Conservation (phyloP, 345 rosid species). For the Anacardium occidentale region DNA sequence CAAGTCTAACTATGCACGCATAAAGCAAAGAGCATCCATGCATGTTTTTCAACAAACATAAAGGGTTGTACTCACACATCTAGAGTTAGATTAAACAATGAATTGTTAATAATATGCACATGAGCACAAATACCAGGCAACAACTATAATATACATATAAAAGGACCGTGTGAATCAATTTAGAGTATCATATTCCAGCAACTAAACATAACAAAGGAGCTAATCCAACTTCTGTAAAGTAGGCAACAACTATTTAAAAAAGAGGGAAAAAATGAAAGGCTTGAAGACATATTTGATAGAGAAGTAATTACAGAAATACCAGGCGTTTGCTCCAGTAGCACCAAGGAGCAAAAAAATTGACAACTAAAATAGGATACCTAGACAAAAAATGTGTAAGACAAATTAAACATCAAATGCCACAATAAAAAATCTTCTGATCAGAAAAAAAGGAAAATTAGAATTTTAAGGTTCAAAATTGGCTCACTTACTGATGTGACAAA, state of each 20-base stretch:
- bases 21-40: not conserved
- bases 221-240: not conserved
- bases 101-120: not conserved
- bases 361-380: conserved; percentile 86
- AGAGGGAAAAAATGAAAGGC: not conserved
- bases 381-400: conserved; percentile 24
- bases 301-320: conserved; percentile 44
- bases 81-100: not conserved
- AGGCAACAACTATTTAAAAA: too few relatives aligned
- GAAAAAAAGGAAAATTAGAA: conserved; percentile 12
- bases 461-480: conserved; percentile 16
- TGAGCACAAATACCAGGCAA: too few relatives aligned
- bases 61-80: not conserved
- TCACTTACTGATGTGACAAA: conserved; percentile 68
- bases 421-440: conserved; percentile 8
- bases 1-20: not conserved
- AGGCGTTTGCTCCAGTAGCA: conserved; percentile 94
- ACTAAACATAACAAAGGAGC: not conserved
- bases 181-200: not conserved
- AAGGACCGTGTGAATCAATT: not conserved
- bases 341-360: conserved; percentile 98
- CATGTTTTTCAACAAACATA: not conserved
- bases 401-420: conserved; percentile 15
- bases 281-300: conserved; percentile 12
- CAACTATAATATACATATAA: too few relatives aligned